A percentile compares a stretch with the other conserved stretches of the same genome.
Evolutionary conservation across 352 stramenopile genomes (phyloP).

Genomic region (Phytophthora pluvialis): DNA sequence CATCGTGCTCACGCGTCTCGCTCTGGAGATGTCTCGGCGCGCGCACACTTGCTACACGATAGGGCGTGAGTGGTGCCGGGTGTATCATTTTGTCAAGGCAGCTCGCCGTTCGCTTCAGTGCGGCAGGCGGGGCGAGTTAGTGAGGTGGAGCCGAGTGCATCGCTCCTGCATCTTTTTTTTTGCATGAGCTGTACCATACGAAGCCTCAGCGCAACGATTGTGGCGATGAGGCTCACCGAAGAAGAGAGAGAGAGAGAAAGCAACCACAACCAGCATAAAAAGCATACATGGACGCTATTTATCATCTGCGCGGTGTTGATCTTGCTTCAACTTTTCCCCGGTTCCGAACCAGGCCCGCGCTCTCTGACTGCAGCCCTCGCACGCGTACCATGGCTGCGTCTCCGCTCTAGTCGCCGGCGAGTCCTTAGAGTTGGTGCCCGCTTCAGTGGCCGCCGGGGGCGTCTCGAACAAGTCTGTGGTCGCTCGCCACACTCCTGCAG

Average conservation of each 20-base stretch:
- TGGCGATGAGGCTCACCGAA: conserved; percentile 19
- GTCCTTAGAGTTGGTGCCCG: neutral
- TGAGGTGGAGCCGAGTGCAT: conserved; percentile 19
- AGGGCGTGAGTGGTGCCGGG: neutral
- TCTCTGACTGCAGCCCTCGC: conserved; percentile 18
- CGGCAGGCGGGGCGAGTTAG: conserved; percentile 12
- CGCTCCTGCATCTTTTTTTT: conserved; percentile 40
- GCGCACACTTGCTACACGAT: conserved; percentile 4
- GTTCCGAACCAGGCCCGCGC: conserved; percentile 15
- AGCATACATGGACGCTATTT: conserved; percentile 51
- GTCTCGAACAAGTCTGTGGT: conserved; percentile 51
- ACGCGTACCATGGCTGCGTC: conserved; percentile 10
- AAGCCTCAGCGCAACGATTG: conserved; percentile 27
- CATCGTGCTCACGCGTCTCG: conserved; percentile 11
- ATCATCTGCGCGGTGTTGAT: conserved; percentile 19
- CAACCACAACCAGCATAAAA: conserved; percentile 37
- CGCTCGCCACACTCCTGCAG: conserved; percentile 56
- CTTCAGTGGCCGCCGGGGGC: neutral
- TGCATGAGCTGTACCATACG: conserved; percentile 56
- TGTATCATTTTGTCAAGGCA: conserved; percentile 31
- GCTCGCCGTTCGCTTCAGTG: neutral
- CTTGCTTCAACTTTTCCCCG: neutral
- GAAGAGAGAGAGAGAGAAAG: conserved; percentile 25
- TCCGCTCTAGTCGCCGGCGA: neutral
- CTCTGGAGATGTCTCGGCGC: conserved; percentile 7